Percentiles rank a stretch among this genome's conserved stretches.
Evolutionary conservation across 139 green algal genomes (phyloP).

Genomic region (Nannochloris sp.): DNA sequence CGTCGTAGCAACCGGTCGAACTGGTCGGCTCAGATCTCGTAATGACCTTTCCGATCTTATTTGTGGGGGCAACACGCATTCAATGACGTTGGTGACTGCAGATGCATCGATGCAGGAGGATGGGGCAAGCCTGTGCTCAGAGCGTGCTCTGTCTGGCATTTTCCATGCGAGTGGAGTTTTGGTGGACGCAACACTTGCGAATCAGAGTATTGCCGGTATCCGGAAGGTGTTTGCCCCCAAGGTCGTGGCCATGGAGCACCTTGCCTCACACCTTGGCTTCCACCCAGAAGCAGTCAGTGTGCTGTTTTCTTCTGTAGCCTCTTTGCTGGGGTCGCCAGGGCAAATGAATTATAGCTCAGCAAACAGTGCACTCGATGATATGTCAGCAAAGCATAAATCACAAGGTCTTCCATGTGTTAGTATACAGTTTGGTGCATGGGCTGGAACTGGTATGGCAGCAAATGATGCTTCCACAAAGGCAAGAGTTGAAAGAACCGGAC

Average conservation of each 20-base stretch:
- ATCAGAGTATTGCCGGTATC: constrained; percentile 36
- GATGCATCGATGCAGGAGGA: constrained; percentile 23
- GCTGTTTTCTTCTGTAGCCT: constrained; percentile 48
- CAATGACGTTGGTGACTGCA: constrained; percentile 17
- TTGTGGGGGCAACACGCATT: background rate
- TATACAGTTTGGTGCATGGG: constrained; percentile 51
- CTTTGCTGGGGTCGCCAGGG: constrained; percentile 41
- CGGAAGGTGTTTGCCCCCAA: constrained; percentile 42
- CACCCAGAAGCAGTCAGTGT: constrained; percentile 21
- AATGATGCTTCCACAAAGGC: constrained; percentile 17
- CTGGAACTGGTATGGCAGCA: constrained; percentile 38
- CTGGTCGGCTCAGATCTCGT: constrained; percentile 27
- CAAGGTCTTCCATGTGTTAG: constrained; percentile 16
- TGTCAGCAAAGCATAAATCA: constrained; percentile 1
- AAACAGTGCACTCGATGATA: constrained; percentile 36
- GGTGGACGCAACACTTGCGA: constrained; percentile 50
- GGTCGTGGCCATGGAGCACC: constrained; percentile 5
- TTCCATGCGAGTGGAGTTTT: constrained; percentile 71
- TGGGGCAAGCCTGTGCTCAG: constrained; percentile 37
- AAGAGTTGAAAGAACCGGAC: constrained; percentile 59
- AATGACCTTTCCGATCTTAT: constrained; percentile 2
- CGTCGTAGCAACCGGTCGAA: constrained; percentile 43
- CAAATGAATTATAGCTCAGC: constrained; percentile 53
- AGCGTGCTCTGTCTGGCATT: constrained; percentile 33
- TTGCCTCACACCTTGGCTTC: background rate